Conservation (phyloP, 257 asterid species). For the Penstemon davidsonii region DNA sequence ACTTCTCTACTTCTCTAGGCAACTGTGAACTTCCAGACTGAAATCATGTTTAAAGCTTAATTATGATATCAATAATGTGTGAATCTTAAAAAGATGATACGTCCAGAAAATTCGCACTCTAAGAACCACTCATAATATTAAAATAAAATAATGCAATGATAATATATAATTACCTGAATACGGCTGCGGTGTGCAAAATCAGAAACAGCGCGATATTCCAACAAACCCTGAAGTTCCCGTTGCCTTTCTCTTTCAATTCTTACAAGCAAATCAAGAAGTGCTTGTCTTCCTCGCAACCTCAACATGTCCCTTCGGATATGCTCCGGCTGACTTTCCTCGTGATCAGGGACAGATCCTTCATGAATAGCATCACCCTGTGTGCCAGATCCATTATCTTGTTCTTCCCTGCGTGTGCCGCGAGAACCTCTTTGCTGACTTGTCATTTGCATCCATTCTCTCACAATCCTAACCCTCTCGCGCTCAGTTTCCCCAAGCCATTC, state of each 20-base stretch:
- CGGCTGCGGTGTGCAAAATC: constrained; percentile 92
- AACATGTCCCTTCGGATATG: constrained; percentile 74
- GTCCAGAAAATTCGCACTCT: constrained; percentile 9
- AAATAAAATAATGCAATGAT: constrained; percentile 1
- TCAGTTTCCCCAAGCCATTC: constrained; percentile 96
- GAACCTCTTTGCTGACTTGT: constrained; percentile 87
- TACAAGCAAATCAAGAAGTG: constrained; percentile 77
- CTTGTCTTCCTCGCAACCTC: constrained; percentile 91
- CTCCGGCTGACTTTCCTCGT: constrained; percentile 75
- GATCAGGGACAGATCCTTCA: constrained; percentile 54
- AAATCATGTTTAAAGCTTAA: constrained; percentile 16
- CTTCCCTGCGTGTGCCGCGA: constrained; percentile 59
- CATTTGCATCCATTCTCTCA: constrained; percentile 96
- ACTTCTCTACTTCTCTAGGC: constrained; percentile 11
- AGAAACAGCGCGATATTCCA: constrained; percentile 91
- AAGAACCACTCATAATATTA: not conserved
- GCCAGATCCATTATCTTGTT: constrained; percentile 36
- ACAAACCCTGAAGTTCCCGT: constrained; percentile 74
- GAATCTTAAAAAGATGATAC: constrained; percentile 22
- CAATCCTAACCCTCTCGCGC: constrained; percentile 92
- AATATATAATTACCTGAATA: constrained; percentile 57
- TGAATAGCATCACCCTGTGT: constrained; percentile 51
- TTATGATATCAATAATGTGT: constrained; percentile 15
- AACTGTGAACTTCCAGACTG: constrained; percentile 17
- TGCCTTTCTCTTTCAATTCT: constrained; percentile 85